These are phyloP conservation scores for Dioszegia crocea DNA, from an alignment of 768 basidiomycete species.

Conservation along the genomic window DNA sequence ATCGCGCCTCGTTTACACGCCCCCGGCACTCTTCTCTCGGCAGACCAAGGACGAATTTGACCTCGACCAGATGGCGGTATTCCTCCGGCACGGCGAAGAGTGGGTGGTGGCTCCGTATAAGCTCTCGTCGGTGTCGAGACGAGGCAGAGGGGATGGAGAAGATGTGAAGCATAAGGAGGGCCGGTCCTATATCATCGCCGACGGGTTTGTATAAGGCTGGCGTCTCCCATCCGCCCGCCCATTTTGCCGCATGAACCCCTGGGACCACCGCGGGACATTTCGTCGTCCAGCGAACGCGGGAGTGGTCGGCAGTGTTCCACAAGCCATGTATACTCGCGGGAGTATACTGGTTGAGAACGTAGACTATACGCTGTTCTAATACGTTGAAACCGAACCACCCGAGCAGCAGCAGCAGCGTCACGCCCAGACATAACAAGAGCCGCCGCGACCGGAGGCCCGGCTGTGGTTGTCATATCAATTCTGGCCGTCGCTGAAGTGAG, in stretches of 20 bases:
- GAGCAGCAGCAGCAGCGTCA: not conserved
- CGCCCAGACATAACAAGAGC: not conserved
- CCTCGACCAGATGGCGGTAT: slow-evolving; percentile 24
- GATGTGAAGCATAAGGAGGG: slow-evolving; percentile 18
- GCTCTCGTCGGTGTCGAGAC: slow-evolving; percentile 6
- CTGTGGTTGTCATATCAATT: not conserved
- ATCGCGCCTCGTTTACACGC: not conserved
- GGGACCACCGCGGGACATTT: slow-evolving; percentile 3
- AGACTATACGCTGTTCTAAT: not conserved
- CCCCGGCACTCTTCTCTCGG: slow-evolving; percentile 9
- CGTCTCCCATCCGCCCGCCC: slow-evolving; percentile 7
- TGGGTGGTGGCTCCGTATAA: slow-evolving; percentile 18
- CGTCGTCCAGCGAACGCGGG: slow-evolving; percentile 2
- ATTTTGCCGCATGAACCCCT: slow-evolving; percentile 7
- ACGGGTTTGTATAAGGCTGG: not conserved
- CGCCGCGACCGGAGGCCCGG: slow-evolving; percentile 1
- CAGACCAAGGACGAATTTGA: slow-evolving; percentile 33
- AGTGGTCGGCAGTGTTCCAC: slow-evolving; percentile 4
- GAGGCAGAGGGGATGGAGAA: slow-evolving; percentile 10
- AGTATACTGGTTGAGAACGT: slow-evolving; percentile 2
- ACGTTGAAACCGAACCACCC: slow-evolving; percentile 2
- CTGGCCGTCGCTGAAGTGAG: not conserved
- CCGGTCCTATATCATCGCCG: not conserved
- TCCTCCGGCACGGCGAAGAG: slow-evolving; percentile 13
- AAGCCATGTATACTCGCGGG: not conserved